Conservation (phyloP, 192 early-diverging fungal genomes). For the Dissophora globulifera region DNA sequence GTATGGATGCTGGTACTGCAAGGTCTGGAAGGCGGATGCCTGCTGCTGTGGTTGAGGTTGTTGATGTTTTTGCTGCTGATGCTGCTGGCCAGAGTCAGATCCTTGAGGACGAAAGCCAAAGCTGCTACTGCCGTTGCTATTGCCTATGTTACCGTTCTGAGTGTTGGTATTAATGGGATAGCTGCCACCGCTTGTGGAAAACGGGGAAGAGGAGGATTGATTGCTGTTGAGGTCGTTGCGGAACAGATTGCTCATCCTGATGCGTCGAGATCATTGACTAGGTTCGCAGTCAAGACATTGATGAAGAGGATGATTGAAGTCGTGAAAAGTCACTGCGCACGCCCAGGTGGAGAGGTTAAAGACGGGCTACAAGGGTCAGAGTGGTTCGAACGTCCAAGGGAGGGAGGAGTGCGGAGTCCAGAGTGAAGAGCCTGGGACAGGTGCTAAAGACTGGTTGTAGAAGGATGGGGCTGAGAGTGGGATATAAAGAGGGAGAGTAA, state of each 20-base stretch:
- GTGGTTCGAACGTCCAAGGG: no score
- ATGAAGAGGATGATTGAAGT: not conserved
- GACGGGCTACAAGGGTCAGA: no score
- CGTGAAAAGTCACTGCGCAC: not conserved
- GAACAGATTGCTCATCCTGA: constrained; percentile 25
- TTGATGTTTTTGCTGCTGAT: constrained; percentile 13
- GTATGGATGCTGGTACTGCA: constrained; percentile 13
- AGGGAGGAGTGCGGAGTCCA: no score
- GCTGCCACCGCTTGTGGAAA: not conserved
- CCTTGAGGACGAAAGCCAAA: not conserved
- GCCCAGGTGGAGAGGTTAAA: not conserved
- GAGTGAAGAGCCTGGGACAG: no score
- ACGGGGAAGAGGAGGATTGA: not conserved
- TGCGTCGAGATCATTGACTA: not conserved
- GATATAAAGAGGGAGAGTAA: no score
- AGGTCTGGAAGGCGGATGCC: constrained; percentile 6
- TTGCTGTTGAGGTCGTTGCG: constrained; percentile 18
- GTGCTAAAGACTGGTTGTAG: no score
- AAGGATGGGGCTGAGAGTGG: no score
- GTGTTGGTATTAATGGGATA: constrained; percentile 1
- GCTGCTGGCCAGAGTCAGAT: constrained; percentile 14
- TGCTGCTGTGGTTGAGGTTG: constrained; percentile 9
- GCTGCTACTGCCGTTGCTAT: constrained; percentile 4
- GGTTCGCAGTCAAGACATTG: not conserved
- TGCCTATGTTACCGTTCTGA: not conserved